phyloP scores from a whole-genome alignment of 2,329 filamentous ascomycete species.

The Fusarium virguliforme region DNA sequence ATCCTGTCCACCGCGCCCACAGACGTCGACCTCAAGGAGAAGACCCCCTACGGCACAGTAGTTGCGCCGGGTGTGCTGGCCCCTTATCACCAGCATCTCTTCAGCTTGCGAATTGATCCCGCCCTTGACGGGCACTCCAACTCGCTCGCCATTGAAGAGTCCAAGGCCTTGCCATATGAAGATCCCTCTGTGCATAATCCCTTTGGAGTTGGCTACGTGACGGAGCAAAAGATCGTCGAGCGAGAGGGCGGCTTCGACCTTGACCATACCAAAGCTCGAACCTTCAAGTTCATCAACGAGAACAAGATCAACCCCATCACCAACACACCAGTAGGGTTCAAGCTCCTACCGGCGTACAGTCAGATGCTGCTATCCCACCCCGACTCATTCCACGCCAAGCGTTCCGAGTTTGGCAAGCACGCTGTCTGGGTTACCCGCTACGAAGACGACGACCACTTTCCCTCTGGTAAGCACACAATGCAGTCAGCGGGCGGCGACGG shows the following conservation, averaged over 20 bases:
- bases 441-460: slow-evolving; percentile 61
- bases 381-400: slow-evolving; percentile 58
- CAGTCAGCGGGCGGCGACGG: slow-evolving; percentile 63
- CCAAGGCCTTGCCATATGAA: slow-evolving; percentile 60
- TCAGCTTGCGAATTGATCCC: slow-evolving; percentile 76
- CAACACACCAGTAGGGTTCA: slow-evolving; percentile 63
- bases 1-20: slow-evolving; percentile 65
- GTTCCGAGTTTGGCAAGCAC: slow-evolving; percentile 62
- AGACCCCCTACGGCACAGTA: slow-evolving; percentile 70
- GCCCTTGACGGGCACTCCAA: slow-evolving; percentile 74
- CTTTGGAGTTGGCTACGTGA: slow-evolving; percentile 64
- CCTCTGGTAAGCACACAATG: slow-evolving; percentile 62
- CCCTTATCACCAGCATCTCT: slow-evolving; percentile 79
- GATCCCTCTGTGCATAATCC: slow-evolving; percentile 65
- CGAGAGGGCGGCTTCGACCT: slow-evolving; percentile 66
- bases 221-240: slow-evolving; percentile 61
- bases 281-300: slow-evolving; percentile 67
- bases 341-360: slow-evolving; percentile 64
- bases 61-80: slow-evolving; percentile 75
- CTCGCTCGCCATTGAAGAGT: slow-evolving; percentile 63
- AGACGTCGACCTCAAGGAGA: slow-evolving; percentile 67
- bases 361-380: slow-evolving; percentile 61
- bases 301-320: slow-evolving; percentile 60
- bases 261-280: slow-evolving; percentile 64
- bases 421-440: slow-evolving; percentile 64